Evolutionary conservation across 116 monocot genomes (phyloP).

Genomic region (Iris pallida): DNA sequence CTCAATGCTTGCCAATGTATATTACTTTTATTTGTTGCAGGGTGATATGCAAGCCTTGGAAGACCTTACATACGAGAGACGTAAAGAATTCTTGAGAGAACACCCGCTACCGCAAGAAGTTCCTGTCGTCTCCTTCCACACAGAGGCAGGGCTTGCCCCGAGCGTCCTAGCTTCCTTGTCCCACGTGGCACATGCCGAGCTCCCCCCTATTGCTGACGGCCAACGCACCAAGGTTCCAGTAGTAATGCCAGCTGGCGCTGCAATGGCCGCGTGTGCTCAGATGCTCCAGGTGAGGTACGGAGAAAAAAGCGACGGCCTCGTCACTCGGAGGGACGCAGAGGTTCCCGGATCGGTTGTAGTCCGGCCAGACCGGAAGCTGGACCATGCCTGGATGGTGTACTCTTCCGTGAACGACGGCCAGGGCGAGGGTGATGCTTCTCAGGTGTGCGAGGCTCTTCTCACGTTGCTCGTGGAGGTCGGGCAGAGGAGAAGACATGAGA

Average conservation of each 20-base stretch:
- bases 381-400: constrained; percentile 97
- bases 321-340: constrained; percentile 86
- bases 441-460: constrained; percentile 82
- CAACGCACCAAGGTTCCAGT: constrained; percentile 64
- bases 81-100: constrained; percentile 63
- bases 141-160: constrained; percentile 63
- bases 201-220: constrained; percentile 54
- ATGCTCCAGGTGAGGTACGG: constrained; percentile 71
- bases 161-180: constrained; percentile 62
- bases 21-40: constrained; percentile 21
- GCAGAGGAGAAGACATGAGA: constrained; percentile 53
- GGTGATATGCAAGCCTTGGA: constrained; percentile 88
- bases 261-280: constrained; percentile 82
- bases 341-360: constrained; percentile 87
- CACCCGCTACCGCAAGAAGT: constrained; percentile 73
- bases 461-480: constrained; percentile 73
- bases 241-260: constrained; percentile 74
- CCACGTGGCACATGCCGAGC: constrained; percentile 82
- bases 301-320: constrained; percentile 94
- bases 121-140: constrained; percentile 92
- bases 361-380: constrained; percentile 58
- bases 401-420: constrained; percentile 46
- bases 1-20: not conserved
- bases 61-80: constrained; percentile 82
- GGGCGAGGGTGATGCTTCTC: constrained; percentile 55